Evolutionary conservation across 176 grass and related monocot species (phyloP), one percentile per base, ranked within the genome.

Genomic region (Phragmites australis): DNA sequence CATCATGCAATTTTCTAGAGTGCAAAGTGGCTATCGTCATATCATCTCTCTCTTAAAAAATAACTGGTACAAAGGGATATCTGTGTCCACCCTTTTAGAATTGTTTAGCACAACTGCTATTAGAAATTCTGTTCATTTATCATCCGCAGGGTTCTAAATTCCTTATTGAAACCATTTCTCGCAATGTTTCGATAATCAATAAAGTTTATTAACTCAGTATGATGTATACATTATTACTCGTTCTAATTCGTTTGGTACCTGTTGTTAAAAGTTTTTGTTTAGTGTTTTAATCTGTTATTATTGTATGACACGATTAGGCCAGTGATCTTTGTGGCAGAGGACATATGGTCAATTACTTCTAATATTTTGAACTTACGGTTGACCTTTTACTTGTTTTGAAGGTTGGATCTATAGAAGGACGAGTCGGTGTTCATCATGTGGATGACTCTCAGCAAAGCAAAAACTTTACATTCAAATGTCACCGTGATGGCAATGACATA

Each of bases 401-500:
- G 94, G 88, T 94, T 76, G 94, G 92, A 30, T 97, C 94, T 21
- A 94, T 97, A 78, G 92, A 97, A 84, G 92, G 94, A 77, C 85
- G 92, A 50, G 94, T 97, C 15, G 94, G 92, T 70, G 92, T 97
- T 68, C 94, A 97, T 83, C 94, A 94, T 86, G 57, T 97, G 53
- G 94, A 97, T 65, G 92, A 97, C 47, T 72, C 89, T 80, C 88
- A 97, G 59, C 94, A 97, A 87, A 80, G 58, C 48, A 97, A 89
- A 84, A 97, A 92, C 81, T 97, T 92, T 57, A 94, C 94, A 41
- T 97, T 97, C 83, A 97, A 94, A 91, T 94, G 94, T 68, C 94
- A 97, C 77, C 85, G 94, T 15, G 89, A 92, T 60, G 83, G 68
- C 57, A 87, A 43, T 77, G 92, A 94, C 1, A 97, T 97, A 87